Evolutionary conservation across 2,329 filamentous ascomycete species (phyloP).

Genomic region (Aspergillaceae sp.): DNA sequence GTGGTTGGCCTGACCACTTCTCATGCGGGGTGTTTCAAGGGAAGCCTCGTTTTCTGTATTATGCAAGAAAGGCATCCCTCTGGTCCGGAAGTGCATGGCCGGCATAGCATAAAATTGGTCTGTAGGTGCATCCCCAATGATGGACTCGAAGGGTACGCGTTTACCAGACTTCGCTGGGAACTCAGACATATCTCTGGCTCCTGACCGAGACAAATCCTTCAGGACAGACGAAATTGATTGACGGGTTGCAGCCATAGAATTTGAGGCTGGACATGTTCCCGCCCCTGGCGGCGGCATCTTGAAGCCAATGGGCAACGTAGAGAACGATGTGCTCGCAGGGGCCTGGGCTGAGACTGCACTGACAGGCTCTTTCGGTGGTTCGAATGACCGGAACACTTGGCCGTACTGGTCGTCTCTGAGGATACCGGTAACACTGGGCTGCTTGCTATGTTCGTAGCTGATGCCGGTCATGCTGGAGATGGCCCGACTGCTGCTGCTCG

Average conservation of each 20-base stretch:
- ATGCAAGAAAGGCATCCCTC: constrained; percentile 22
- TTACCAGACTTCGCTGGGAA: constrained; percentile 21
- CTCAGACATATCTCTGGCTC: constrained; percentile 23
- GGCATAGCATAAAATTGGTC: constrained; percentile 24
- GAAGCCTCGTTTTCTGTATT: constrained; percentile 15
- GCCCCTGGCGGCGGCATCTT: constrained; percentile 21
- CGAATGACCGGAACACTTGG: constrained; percentile 30
- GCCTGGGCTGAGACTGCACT: constrained; percentile 24
- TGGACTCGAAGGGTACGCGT: constrained; percentile 6
- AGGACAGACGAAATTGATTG: constrained; percentile 8
- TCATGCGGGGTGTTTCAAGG: constrained; percentile 10
- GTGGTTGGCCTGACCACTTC: constrained; percentile 10
- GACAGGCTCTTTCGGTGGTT: constrained; percentile 22
- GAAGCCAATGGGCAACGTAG: constrained; percentile 11
- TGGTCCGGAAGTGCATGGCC: constrained; percentile 23
- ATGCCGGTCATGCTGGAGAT: constrained; percentile 35
- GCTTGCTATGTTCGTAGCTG: constrained; percentile 36
- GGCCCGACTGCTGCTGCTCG: constrained; percentile 30
- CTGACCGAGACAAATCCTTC: constrained; percentile 22
- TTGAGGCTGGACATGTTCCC: constrained; percentile 19
- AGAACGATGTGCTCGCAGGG: constrained; percentile 23
- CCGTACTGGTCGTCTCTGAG: constrained; percentile 31
- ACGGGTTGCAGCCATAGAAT: constrained; percentile 13
- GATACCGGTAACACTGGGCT: constrained; percentile 24
- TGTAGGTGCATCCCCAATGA: constrained; percentile 12